Percentiles rank a stretch among this genome's conserved stretches.
Evolutionary conservation across 73 alveolate species (phyloP).

Genomic region (Tetrahymena elliotti): DNA sequence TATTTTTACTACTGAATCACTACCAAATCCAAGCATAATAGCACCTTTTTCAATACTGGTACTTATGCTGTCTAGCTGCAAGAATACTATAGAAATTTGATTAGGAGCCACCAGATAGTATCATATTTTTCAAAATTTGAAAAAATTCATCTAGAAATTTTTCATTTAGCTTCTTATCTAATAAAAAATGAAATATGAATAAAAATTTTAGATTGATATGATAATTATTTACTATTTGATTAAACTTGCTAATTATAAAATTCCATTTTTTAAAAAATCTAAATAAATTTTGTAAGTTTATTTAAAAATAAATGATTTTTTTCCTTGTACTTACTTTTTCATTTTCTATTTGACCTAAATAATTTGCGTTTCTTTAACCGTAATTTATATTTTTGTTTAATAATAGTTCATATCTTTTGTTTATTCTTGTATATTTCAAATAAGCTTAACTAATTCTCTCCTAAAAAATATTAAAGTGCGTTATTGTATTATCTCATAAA

Average conservation of each 20-base stretch:
- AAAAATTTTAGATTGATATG: neutral
- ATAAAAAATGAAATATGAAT: neutral
- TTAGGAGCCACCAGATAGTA: conserved; percentile 13
- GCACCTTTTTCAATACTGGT: conserved; percentile 2
- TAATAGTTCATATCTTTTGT: too few relatives aligned
- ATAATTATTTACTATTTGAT: neutral
- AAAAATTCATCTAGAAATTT: neutral
- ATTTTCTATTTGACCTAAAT: too few relatives aligned
- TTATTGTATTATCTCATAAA: too few relatives aligned
- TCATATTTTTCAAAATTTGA: neutral
- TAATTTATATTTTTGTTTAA: too few relatives aligned
- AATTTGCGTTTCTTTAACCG: too few relatives aligned
- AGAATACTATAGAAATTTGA: conserved; percentile 9
- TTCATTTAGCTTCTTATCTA: neutral
- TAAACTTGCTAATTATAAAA: neutral
- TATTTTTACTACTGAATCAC: neutral
- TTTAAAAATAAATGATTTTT: too few relatives aligned
- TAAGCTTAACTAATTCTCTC: too few relatives aligned
- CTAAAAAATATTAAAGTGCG: too few relatives aligned
- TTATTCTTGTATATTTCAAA: too few relatives aligned
- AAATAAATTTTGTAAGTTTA: too few relatives aligned
- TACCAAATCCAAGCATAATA: conserved; percentile 10
- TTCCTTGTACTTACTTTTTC: too few relatives aligned
- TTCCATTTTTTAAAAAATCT: neutral
- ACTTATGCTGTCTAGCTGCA: conserved; percentile 1